These are phyloP conservation scores for Chenopodium formosanum DNA, from an alignment of 148 eudicot species.

Conservation along the genomic window DNA sequence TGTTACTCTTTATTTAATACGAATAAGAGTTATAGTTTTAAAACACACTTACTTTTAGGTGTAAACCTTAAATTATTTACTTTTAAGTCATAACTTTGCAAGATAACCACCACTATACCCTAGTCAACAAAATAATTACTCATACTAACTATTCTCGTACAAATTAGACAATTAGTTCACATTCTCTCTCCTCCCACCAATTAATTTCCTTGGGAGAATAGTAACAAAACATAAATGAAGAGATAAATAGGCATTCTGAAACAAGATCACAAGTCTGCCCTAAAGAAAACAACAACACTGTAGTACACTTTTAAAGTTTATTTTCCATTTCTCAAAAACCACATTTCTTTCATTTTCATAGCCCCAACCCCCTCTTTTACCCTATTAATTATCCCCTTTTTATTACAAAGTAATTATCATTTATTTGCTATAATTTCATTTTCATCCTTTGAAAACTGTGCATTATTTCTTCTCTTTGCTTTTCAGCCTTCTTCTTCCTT, in stretches of 20 bases:
- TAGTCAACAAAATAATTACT: background rate
- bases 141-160: background rate
- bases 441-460: conserved; percentile 24
- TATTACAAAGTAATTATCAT: background rate
- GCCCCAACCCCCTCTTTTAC: conserved; percentile 2
- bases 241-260: conserved; percentile 20
- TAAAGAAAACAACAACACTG: conserved; percentile 25
- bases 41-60: too few species aligned
- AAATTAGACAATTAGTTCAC: background rate
- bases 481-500: conserved; percentile 5
- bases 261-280: conserved; percentile 29
- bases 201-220: background rate
- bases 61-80: too few species aligned
- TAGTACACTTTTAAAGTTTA: background rate
- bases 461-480: background rate
- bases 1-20: too few species aligned
- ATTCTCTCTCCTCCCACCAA: background rate
- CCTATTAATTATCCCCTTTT: conserved; percentile 18
- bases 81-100: background rate
- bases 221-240: conserved; percentile 16
- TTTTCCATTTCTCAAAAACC: conserved; percentile 8
- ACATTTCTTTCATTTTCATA: conserved; percentile 27
- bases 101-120: background rate
- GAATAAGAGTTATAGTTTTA: too few species aligned
- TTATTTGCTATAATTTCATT: conserved; percentile 16